Conservation (phyloP, 441 rosid species). For the Gossypium lobatum region DNA sequence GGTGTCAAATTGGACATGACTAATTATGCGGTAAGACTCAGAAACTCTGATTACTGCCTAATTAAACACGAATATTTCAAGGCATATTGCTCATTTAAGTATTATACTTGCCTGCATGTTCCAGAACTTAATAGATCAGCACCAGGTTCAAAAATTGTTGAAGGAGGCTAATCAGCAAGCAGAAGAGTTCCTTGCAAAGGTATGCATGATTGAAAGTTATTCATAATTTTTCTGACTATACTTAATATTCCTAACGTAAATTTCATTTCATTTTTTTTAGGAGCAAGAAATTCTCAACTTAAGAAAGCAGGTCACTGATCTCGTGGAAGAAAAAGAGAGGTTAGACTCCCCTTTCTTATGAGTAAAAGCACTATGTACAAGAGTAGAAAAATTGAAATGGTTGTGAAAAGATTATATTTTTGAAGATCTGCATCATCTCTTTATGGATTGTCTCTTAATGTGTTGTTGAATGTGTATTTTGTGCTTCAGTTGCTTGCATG, state of each 20-base stretch:
- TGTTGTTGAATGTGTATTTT: not conserved
- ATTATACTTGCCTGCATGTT: slow-evolving; percentile 18
- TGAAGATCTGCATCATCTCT: not conserved
- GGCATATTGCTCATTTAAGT: slow-evolving; percentile 12
- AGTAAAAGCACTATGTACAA: not conserved
- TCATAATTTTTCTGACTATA: not conserved
- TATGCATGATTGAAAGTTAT: slow-evolving; percentile 18
- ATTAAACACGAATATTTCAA: not conserved
- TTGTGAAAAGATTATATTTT: slow-evolving; percentile 1
- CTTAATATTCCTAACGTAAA: slow-evolving; percentile 3
- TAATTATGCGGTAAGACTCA: slow-evolving; percentile 69
- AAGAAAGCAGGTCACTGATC: slow-evolving; percentile 47
- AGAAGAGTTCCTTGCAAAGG: slow-evolving; percentile 64
- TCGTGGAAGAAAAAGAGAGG: slow-evolving; percentile 72
- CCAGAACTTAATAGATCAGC: slow-evolving; percentile 78
- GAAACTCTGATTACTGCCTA: slow-evolving; percentile 26
- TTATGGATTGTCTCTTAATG: not conserved
- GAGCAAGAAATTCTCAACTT: slow-evolving; percentile 64
- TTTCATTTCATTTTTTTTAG: slow-evolving; percentile 26
- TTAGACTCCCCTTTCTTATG: slow-evolving; percentile 19
- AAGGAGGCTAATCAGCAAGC: slow-evolving; percentile 65
- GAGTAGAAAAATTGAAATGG: not conserved
- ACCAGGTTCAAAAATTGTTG: slow-evolving; percentile 58
- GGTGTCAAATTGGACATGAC: slow-evolving; percentile 86
- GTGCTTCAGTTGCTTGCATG: slow-evolving; percentile 49